Base-by-base conservation (phyloP, 2,329 filamentous ascomycete species). In the Raffaelea albimanens region DNA sequence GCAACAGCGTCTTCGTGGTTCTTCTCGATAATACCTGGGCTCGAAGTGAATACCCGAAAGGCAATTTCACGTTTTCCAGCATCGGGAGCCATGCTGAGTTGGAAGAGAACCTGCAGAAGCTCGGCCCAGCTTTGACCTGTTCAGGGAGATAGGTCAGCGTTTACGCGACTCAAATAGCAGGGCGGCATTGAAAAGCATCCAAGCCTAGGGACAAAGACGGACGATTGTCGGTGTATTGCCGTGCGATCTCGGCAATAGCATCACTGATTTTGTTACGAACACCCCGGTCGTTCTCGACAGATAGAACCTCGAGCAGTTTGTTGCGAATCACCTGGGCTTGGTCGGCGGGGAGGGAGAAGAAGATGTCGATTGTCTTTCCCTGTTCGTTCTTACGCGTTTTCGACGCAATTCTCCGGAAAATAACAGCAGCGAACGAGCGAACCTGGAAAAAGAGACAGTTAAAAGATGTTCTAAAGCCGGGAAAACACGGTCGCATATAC, bases 191-290 rank as follows among this genome's bases (percentile, higher is more conserved):
- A n/a, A n/a, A n/a, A n/a, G n/a, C n/a, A n/a, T n/a, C n/a, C n/a
- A 40, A 20, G 40, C 46, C 20, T 13, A 33, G 46, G 18, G 22
- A 16, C n/a, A n/a, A 34, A 36, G 48, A 70, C 82, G 64, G 75
- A 95, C 88, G 83, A 60, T 85, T 88, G 59, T 97, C 93, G 40
- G 87, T 85, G 67, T 96, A 96, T 69, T 98, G 89, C 59, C 93
- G 82, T 40, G 91, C 93, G 51, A 98, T 76, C 67, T 98, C 93
- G 21, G 93, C 93, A 52, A 97, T 86, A n/a, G 91, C 89, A 67
- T 98, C 93, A 58, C 90, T 93, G 62, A 97, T 86, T 68, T 98
- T 98, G 70, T 95, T 93, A 59, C 93, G 78, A 42, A 95, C 86
- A 36, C 78, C 72, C 52, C 82, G 77, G 52, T 85, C 78, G 20